A percentile compares a stretch with the other conserved stretches of the same genome.
These are phyloP conservation scores for Acacia acuminata DNA, from an alignment of 306 rosid species.

Conservation along the genomic window DNA sequence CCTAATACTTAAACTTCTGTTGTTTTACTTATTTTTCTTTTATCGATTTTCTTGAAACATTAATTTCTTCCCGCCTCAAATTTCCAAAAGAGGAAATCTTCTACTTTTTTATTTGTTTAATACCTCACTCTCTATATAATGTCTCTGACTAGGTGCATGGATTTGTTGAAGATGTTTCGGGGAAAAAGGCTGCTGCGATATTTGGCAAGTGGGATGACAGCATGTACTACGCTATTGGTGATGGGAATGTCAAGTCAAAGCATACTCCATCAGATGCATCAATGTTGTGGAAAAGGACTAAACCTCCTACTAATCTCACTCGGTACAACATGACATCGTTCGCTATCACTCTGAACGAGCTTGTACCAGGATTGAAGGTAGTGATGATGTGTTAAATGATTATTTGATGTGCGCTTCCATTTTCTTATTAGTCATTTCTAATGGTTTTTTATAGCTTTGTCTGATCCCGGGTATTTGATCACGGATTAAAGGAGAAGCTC, in stretches of 20 bases:
- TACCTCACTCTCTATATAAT: neutral
- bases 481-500: slow-evolving; percentile 98
- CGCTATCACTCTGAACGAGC: slow-evolving; percentile 88
- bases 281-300: slow-evolving; percentile 81
- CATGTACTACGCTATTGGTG: slow-evolving; percentile 65
- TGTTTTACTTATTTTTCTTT: neutral
- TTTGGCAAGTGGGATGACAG: slow-evolving; percentile 97
- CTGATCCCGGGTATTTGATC: slow-evolving; percentile 90
- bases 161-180: slow-evolving; percentile 77
- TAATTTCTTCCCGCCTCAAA: neutral
- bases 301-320: slow-evolving; percentile 65
- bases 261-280: slow-evolving; percentile 48
- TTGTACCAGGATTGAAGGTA: slow-evolving; percentile 85
- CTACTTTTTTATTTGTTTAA: neutral
- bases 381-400: slow-evolving; percentile 46
- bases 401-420: slow-evolving; percentile 39
- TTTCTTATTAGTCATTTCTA: slow-evolving; percentile 54
- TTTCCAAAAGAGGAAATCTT: neutral
- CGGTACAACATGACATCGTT: slow-evolving; percentile 97
- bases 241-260: slow-evolving; percentile 56
- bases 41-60: neutral
- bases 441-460: slow-evolving; percentile 62
- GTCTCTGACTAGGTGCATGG: slow-evolving; percentile 71
- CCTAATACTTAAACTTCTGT: neutral
- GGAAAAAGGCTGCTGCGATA: slow-evolving; percentile 69